Evolutionary conservation across 495 filamentous ascomycete genomes (phyloP).

Genomic region (Xylaria cubensis): DNA sequence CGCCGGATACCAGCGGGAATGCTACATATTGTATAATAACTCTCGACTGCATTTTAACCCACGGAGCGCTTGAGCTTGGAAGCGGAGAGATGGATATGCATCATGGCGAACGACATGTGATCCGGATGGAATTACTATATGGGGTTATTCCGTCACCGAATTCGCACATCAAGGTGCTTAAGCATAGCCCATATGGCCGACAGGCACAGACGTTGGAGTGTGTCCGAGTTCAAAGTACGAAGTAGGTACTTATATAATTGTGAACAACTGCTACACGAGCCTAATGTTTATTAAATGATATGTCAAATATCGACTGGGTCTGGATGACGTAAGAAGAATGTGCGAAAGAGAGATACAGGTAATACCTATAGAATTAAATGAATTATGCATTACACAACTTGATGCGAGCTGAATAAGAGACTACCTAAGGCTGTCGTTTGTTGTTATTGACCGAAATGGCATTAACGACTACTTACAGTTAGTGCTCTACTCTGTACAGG

Average conservation of each 20-base stretch:
- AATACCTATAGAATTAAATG: neutral
- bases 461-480: neutral
- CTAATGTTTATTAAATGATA: neutral
- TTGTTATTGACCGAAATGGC: neutral
- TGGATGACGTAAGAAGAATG: neutral
- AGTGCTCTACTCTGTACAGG: neutral
- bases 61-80: neutral
- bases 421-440: neutral
- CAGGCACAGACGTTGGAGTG: neutral
- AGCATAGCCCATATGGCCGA: neutral
- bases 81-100: neutral
- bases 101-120: neutral
- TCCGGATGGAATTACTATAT: neutral
- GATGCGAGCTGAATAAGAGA: neutral
- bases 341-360: neutral
- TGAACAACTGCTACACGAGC: neutral
- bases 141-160: neutral
- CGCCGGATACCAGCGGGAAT: neutral
- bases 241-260: too few relatives aligned
- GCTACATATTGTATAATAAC: neutral
- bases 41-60: neutral
- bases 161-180: neutral
- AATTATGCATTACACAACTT: constrained; percentile 1
- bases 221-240: neutral
- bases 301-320: neutral